Conservation (phyloP, 495 filamentous ascomycete species). For the Aspergillus olivimuriae region DNA sequence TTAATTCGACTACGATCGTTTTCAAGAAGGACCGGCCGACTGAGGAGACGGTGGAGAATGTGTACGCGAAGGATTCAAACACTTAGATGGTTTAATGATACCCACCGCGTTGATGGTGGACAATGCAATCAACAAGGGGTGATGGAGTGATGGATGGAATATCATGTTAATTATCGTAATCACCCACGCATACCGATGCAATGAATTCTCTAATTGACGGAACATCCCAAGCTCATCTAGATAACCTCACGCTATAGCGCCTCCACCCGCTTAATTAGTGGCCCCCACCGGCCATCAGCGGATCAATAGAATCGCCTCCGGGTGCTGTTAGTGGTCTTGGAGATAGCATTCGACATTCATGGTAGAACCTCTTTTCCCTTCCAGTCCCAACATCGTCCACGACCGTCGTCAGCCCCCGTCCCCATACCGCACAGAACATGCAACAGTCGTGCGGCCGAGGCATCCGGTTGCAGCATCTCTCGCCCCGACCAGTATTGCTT, state of each 20-base stretch:
- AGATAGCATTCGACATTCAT: too few species aligned
- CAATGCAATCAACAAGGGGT: too few species aligned
- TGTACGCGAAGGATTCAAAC: neutral
- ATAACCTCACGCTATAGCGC: too few species aligned
- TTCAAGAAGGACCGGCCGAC: neutral
- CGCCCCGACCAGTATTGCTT: slow-evolving; percentile 61
- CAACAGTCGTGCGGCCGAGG: slow-evolving; percentile 54
- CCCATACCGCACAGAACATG: slow-evolving; percentile 31
- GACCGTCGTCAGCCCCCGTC: slow-evolving; percentile 32
- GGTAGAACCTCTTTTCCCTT: slow-evolving; percentile 64
- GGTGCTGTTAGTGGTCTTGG: too few species aligned
- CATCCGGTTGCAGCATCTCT: slow-evolving; percentile 54
- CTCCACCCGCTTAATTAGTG: too few species aligned
- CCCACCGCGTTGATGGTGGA: slow-evolving; percentile 38
- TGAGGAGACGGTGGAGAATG: neutral
- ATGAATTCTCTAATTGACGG: too few species aligned
- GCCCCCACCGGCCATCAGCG: too few species aligned
- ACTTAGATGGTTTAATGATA: neutral
- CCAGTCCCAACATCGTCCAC: slow-evolving; percentile 75
- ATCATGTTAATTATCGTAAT: too few species aligned
- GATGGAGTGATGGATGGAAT: too few species aligned
- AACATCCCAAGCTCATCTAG: too few species aligned
- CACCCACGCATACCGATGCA: too few species aligned
- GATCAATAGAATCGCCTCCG: too few species aligned
- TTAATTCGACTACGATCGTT: neutral